These are phyloP conservation scores for Fusarium succisae DNA, from an alignment of 2,329 filamentous ascomycete genomes.

Conservation along the genomic window DNA sequence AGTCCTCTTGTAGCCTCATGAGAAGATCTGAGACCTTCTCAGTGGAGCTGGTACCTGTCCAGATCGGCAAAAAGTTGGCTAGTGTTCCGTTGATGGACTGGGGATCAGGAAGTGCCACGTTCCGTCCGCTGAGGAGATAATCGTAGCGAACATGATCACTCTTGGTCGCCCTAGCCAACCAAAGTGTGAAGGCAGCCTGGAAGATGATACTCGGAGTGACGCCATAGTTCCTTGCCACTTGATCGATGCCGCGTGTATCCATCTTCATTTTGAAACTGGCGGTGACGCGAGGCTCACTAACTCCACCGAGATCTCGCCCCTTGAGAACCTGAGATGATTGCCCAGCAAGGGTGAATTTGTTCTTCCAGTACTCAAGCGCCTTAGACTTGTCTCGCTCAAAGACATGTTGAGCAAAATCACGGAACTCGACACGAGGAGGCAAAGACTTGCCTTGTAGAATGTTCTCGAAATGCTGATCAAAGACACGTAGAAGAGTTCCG, in stretches of 20 bases:
- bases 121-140: background rate
- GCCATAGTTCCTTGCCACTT: background rate
- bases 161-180: background rate
- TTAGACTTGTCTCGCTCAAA: background rate
- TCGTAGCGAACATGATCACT: background rate
- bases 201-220: background rate
- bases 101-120: background rate
- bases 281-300: background rate
- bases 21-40: background rate
- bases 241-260: background rate
- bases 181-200: background rate
- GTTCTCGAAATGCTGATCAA: background rate
- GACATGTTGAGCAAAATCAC: background rate
- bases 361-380: background rate
- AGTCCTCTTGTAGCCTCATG: background rate
- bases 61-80: background rate
- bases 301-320: background rate
- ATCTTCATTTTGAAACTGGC: background rate
- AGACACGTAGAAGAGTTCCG: background rate
- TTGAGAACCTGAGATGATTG: background rate
- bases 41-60: accelerated
- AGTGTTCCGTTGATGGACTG: background rate
- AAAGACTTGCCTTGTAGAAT: background rate
- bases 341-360: background rate
- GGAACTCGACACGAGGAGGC: background rate